Conservation (phyloP, 1,139 yeast species). For the Suhomyces bolitotheri region DNA sequence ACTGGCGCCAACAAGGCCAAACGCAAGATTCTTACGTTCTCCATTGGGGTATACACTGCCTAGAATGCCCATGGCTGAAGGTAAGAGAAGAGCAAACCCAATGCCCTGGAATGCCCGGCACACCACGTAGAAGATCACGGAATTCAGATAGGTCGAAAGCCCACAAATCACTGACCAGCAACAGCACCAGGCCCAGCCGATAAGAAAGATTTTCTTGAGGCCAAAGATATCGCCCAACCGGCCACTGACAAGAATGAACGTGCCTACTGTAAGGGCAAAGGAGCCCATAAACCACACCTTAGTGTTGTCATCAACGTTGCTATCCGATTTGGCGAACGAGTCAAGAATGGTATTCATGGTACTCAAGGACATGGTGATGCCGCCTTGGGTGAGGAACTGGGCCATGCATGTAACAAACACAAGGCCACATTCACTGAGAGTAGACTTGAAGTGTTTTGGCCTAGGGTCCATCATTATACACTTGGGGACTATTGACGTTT, state of each 20-base stretch:
- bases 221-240: conserved; percentile 58
- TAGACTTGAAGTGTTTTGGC: conserved; percentile 17
- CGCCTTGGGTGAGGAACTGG: conserved; percentile 41
- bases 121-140: conserved; percentile 48
- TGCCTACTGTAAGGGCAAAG: conserved; percentile 56
- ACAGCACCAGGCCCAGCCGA: conserved; percentile 47
- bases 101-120: conserved; percentile 57
- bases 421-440: conserved; percentile 19
- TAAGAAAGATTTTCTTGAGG: conserved; percentile 38
- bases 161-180: conserved; percentile 53
- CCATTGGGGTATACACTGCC: conserved; percentile 50
- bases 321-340: conserved; percentile 24
- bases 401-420: conserved; percentile 22
- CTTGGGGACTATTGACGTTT: not conserved
- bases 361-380: conserved; percentile 41
- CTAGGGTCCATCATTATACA: conserved; percentile 17
- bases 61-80: conserved; percentile 53
- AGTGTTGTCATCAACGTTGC: conserved; percentile 20
- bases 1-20: conserved; percentile 53
- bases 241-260: conserved; percentile 53
- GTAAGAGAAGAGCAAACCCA: conserved; percentile 54
- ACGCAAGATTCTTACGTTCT: conserved; percentile 50
- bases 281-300: conserved; percentile 60
- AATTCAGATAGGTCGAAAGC: conserved; percentile 42
- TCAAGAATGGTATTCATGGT: conserved; percentile 40